These are phyloP conservation scores for Wallacemonas rigidus DNA, from an alignment of 208 protist genomes.

Conservation along the genomic window DNA sequence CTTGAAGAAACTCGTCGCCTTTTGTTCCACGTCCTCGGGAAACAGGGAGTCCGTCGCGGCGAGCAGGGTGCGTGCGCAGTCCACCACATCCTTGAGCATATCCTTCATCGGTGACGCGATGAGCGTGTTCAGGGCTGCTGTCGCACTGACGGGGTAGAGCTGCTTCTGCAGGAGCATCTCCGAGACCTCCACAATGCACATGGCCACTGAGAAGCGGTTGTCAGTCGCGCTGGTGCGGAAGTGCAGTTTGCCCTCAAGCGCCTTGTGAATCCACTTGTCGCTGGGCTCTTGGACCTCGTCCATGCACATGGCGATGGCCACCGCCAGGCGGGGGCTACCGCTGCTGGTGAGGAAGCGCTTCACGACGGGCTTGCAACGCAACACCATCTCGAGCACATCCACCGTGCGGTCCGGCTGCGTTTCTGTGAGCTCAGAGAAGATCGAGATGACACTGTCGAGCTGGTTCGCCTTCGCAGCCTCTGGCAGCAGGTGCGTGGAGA, in stretches of 20 bases:
- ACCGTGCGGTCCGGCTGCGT: conserved; percentile 53
- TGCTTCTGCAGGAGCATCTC: conserved; percentile 82
- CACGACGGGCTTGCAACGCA: conserved; percentile 64
- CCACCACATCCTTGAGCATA: conserved; percentile 68
- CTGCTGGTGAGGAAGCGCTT: conserved; percentile 71
- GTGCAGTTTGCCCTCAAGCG: conserved; percentile 82
- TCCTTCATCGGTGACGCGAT: conserved; percentile 79
- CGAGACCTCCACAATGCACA: conserved; percentile 83
- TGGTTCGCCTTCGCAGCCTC: conserved; percentile 63
- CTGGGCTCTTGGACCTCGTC: conserved; percentile 74
- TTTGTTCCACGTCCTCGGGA: conserved; percentile 79
- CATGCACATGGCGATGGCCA: conserved; percentile 89
- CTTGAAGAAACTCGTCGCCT: conserved; percentile 85
- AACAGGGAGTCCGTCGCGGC: conserved; percentile 83
- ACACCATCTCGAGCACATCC: conserved; percentile 73
- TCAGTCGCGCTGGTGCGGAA: conserved; percentile 79
- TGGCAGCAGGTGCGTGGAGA: conserved; percentile 66
- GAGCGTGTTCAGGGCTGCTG: conserved; percentile 74
- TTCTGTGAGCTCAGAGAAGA: conserved; percentile 84
- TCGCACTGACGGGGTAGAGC: conserved; percentile 83
- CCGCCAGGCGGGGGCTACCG: conserved; percentile 80
- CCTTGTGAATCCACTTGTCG: conserved; percentile 82
- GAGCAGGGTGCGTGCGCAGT: conserved; percentile 70
- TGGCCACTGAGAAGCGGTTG: conserved; percentile 89
- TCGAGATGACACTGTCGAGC: conserved; percentile 66